These are phyloP conservation scores for Boletus rex-veris DNA, from an alignment of 768 basidiomycete genomes.

Conservation along the genomic window DNA sequence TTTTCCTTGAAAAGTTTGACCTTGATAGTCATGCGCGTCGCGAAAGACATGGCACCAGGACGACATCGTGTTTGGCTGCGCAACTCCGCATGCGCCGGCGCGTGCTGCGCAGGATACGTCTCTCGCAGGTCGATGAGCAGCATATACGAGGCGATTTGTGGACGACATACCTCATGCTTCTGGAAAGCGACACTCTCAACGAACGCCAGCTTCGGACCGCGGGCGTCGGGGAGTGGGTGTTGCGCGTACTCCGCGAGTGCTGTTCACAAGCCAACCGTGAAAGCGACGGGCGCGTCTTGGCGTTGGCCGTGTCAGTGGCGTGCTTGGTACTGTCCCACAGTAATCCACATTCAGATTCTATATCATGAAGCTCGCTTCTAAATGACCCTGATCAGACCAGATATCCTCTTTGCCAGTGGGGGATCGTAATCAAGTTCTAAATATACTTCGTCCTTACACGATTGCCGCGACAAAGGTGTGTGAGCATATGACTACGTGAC, in stretches of 20 bases:
- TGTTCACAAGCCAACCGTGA: slow-evolving; percentile 4
- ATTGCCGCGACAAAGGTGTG: slow-evolving; percentile 22
- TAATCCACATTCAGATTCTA: slow-evolving; percentile 30
- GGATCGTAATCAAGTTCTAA: slow-evolving; percentile 41
- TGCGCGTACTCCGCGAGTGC: slow-evolving; percentile 21
- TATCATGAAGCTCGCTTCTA: slow-evolving; percentile 23
- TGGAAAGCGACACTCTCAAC: slow-evolving; percentile 53
- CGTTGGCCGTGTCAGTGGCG: slow-evolving; percentile 32
- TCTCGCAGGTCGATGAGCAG: slow-evolving; percentile 23
- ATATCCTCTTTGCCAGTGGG: slow-evolving; percentile 37
- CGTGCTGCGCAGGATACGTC: slow-evolving; percentile 47
- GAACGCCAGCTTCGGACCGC: slow-evolving; percentile 41
- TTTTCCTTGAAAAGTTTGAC: slow-evolving; percentile 54
- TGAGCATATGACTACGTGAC: slow-evolving; percentile 19
- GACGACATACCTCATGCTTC: slow-evolving; percentile 56
- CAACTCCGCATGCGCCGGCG: slow-evolving; percentile 49
- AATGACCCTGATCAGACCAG: slow-evolving; percentile 32
- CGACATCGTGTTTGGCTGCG: slow-evolving; percentile 39
- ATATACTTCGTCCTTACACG: slow-evolving; percentile 41
- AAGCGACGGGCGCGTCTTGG: slow-evolving; percentile 14
- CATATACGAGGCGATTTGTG: slow-evolving; percentile 47
- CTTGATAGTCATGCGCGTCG: slow-evolving; percentile 24
- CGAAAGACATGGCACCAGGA: slow-evolving; percentile 31
- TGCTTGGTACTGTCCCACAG: slow-evolving; percentile 36
- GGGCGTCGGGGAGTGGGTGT: slow-evolving; percentile 35